Percentiles rank a stretch among this genome's conserved stretches.
These are phyloP conservation scores for Rhodotorula mucilaginosa DNA, from an alignment of 1,284 basidiomycete species.

Conservation along the genomic window DNA sequence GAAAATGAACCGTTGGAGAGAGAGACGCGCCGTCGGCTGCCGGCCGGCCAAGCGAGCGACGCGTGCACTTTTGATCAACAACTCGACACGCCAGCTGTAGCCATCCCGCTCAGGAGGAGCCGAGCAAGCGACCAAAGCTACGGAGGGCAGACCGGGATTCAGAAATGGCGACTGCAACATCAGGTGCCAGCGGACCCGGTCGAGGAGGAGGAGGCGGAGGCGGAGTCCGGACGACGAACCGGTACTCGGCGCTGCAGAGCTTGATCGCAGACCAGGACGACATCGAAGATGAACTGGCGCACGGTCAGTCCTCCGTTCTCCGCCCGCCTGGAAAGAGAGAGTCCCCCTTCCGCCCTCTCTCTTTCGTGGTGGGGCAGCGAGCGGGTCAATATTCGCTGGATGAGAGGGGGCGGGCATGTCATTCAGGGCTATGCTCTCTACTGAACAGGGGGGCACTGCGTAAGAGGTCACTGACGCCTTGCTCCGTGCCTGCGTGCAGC, in stretches of 20 bases:
- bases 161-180: too few species aligned
- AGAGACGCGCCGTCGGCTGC: too few species aligned
- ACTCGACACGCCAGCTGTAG: too few species aligned
- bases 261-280: slow-evolving; percentile 71
- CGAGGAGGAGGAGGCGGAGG: background rate
- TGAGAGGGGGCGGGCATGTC: too few species aligned
- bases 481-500: slow-evolving; percentile 55
- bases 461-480: background rate
- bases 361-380: background rate
- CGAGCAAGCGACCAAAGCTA: too few species aligned
- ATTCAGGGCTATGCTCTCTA: background rate
- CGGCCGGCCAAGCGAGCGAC: too few species aligned
- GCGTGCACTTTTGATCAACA: too few species aligned
- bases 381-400: background rate
- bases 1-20: too few species aligned
- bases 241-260: slow-evolving; percentile 92
- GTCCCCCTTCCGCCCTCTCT: background rate
- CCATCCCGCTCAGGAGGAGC: too few species aligned
- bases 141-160: too few species aligned
- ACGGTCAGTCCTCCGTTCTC: slow-evolving; percentile 60
- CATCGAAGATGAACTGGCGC: slow-evolving; percentile 93
- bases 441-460: background rate
- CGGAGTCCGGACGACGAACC: slow-evolving; percentile 57
- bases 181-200: too few species aligned
- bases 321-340: too few species aligned